Base-by-base conservation (phyloP, 768 basidiomycete genomes). In the Mycena kentingensis region DNA sequence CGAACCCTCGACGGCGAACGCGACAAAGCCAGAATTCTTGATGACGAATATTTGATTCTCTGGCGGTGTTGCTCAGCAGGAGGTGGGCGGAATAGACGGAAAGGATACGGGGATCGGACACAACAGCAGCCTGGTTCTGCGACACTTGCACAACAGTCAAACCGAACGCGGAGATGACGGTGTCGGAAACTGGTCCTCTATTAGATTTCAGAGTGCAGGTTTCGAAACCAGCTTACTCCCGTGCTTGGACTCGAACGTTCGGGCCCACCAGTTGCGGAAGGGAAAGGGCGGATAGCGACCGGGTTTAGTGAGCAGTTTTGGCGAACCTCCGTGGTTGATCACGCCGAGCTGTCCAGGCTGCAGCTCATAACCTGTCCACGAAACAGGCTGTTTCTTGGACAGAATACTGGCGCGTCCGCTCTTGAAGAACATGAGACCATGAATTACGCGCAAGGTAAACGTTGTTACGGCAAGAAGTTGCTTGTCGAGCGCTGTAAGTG, bases 71-170 rank as follows among this genome's bases (percentile, higher is more conserved):
- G n/a, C n/a, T n/a, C 31, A 32, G 31, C 31, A 16, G 31, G 31
- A 16, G 8, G 31, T 8, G 31, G 8, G 29, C 82, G 84, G n/a
- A n/a, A n/a, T n/a, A n/a, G n/a, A n/a, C n/a, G n/a, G n/a, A n/a
- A n/a, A n/a, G n/a, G 55, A 91, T 91, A 71, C 83, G 76, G 39
- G 87, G 88, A 62, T 90, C 88, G 0, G 87, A 90, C 36, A 90
- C 75, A 26, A 90, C 85, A 0, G 89, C 88, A 3, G 87, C 87
- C 63, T 85, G 84, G 63, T 93, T 93, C 73, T 92, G 90, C 1
- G 88, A 88, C 19, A 92, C 91, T 63, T 93, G 90, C 0, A 93
- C 89, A n/a, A 88, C 77, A 0, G 87, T 90, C 54, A 93, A 71
- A 44, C 90, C 90, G 66, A 91, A 91, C 57, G 86, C 82, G n/a